These are phyloP conservation scores for Phytophthora agathidicida DNA, from an alignment of 352 stramenopile species.

Conservation along the genomic window DNA sequence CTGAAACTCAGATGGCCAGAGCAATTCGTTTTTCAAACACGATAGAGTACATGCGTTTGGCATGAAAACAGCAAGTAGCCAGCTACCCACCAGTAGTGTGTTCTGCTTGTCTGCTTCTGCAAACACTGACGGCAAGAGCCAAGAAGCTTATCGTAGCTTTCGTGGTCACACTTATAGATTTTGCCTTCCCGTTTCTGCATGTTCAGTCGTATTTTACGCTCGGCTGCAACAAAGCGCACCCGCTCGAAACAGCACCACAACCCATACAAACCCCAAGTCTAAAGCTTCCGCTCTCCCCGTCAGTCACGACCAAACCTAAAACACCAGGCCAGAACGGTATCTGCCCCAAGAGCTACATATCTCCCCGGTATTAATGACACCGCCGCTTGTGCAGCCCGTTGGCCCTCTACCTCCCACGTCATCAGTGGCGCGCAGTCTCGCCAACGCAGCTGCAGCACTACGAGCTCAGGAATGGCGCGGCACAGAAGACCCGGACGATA, in stretches of 20 bases:
- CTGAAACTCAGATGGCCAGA: too few species aligned
- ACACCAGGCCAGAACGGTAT: too few species aligned
- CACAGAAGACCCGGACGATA: neutral
- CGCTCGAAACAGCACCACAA: too few species aligned
- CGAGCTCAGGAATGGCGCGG: constrained; percentile 26
- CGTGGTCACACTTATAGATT: too few species aligned
- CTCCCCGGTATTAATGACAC: neutral
- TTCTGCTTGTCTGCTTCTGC: too few species aligned
- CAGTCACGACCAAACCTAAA: neutral
- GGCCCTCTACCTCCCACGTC: neutral
- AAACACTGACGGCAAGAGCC: too few species aligned
- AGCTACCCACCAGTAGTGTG: too few species aligned
- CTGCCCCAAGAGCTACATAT: too few species aligned
- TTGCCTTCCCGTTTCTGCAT: neutral
- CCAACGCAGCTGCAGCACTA: constrained; percentile 20
- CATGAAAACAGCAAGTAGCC: too few species aligned
- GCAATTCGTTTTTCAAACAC: too few species aligned
- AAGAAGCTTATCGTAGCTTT: too few species aligned
- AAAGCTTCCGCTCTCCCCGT: neutral
- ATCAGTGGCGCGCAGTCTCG: constrained; percentile 27
- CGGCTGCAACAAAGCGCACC: neutral
- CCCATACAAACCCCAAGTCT: constrained; percentile 15
- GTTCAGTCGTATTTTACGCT: constrained; percentile 17
- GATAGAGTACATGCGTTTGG: too few species aligned
- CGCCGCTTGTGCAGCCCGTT: neutral